Percentiles rank a stretch among this genome's conserved stretches.
These are phyloP conservation scores for Trichosporon ovoides DNA, from an alignment of 1,284 basidiomycete species.

Conservation along the genomic window DNA sequence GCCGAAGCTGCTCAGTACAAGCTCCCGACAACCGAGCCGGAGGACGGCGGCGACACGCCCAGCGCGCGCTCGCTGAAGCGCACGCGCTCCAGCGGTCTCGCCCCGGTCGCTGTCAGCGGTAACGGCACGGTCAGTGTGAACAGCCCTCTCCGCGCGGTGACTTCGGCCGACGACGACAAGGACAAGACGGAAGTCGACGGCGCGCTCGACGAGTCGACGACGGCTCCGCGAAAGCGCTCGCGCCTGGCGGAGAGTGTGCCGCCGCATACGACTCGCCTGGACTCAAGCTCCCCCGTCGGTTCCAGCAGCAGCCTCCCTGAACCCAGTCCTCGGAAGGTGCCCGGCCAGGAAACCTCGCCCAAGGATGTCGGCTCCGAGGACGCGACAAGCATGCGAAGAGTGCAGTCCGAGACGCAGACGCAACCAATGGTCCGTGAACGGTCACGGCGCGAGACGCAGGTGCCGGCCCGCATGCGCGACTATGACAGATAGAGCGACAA, in stretches of 20 bases:
- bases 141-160: conserved; percentile 30
- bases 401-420: conserved; percentile 13
- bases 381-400: conserved; percentile 17
- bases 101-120: conserved; percentile 15
- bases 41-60: not conserved
- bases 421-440: conserved; percentile 23
- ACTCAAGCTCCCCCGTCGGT: conserved; percentile 14
- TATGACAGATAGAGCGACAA: conserved; percentile 22
- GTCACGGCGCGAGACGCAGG: conserved; percentile 27
- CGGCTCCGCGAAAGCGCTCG: conserved; percentile 10
- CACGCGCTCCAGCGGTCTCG: conserved; percentile 26
- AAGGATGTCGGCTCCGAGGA: not conserved
- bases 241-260: conserved; percentile 13
- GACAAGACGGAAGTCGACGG: not conserved
- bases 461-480: conserved; percentile 35
- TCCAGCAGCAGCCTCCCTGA: conserved; percentile 8
- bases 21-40: conserved; percentile 6
- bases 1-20: conserved; percentile 3
- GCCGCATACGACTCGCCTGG: conserved; percentile 4
- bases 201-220: not conserved
- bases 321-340: not conserved
- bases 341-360: not conserved
- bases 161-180: conserved; percentile 17
- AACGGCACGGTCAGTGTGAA: conserved; percentile 17
- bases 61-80: conserved; percentile 24